Evolutionary conservation across 805 yeast genomes (phyloP), one percentile per base, ranked within the genome.

Genomic region (Isabelozyma pseudorhagii): DNA sequence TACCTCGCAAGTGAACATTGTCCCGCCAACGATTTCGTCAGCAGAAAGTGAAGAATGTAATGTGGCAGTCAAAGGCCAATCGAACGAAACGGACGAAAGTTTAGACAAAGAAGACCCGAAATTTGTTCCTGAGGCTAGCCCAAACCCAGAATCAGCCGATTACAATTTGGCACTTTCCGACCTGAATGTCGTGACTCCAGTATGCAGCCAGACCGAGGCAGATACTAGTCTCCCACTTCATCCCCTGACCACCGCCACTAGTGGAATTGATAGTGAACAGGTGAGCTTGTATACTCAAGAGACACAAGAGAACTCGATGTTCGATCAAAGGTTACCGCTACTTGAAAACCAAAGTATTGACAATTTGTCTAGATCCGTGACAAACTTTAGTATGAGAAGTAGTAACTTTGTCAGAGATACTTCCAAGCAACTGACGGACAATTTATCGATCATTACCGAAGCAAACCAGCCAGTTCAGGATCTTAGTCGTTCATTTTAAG

Each of bases 281-380:
- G 57, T 56, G 40, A 54, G 60, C 44, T 42, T 59, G 2, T 48
- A 54, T 28, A 45, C 59, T 4, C 52, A 53, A 29, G 57, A 50
- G 13, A 49, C 58, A 2, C 59, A 56, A 5, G 65, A 56, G 11
- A 48, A 57, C 3, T 14, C 40, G 51, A 53, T 36, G 36, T 68
- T 61, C 42, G 62, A 54, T 1, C 71, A 65, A 43, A 52, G 61
- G 38, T 51, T 67, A 11, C 67, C 69, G 2, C 55, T 67, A 38
- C 53, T 68, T 39, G 52, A 56, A 28, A 58, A 64, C 47, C 57
- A 54, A 21, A 67, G 70, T 42, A 39, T 27, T 36, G 59, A 51
- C 15, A 56, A 53, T 14, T 42, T 31, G 38, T 9, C 51, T 47
- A 48, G 58, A 40, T 14, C 54, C 41, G 25, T 49, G 13, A 47